A percentile compares a stretch with the other conserved stretches of the same genome.
Evolutionary conservation across 768 basidiomycete species (phyloP).

Genomic region (Lentinus brumalis): DNA sequence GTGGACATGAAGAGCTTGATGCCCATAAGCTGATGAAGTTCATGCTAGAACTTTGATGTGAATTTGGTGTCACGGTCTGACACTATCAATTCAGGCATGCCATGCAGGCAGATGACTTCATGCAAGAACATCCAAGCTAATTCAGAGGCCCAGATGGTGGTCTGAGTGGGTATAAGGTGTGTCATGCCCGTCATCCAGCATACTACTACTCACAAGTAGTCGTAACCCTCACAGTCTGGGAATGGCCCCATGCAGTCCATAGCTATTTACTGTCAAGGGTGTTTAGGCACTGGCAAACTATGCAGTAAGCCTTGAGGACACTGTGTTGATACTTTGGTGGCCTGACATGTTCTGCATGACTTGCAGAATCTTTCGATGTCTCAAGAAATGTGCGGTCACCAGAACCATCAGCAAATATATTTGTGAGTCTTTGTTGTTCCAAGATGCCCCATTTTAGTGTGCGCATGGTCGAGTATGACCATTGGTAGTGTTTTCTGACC

Average conservation of each 20-base stretch:
- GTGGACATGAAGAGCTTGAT: constrained; percentile 31
- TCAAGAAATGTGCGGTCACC: constrained; percentile 33
- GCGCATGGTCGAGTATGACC: constrained; percentile 31
- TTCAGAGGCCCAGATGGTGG: constrained; percentile 17
- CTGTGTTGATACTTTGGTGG: constrained; percentile 9
- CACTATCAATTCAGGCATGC: constrained; percentile 27
- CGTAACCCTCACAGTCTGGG: constrained; percentile 28
- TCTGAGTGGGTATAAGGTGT: constrained; percentile 20
- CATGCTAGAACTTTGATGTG: constrained; percentile 39
- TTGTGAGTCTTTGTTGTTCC: constrained; percentile 28
- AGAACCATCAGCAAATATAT: constrained; percentile 37
- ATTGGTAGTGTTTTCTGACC: constrained; percentile 9
- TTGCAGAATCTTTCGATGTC: constrained; percentile 23
- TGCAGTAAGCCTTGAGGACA: constrained; percentile 33
- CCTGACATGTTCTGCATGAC: constrained; percentile 26
- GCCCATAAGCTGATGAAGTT: constrained; percentile 22
- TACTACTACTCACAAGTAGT: constrained; percentile 31
- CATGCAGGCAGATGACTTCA: constrained; percentile 26
- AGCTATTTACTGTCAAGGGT: constrained; percentile 39
- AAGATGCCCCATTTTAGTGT: constrained; percentile 36
- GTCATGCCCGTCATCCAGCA: constrained; percentile 21
- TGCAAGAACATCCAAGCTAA: constrained; percentile 18
- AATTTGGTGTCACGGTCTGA: constrained; percentile 37
- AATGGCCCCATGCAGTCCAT: constrained; percentile 45
- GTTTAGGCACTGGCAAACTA: constrained; percentile 28